Evolutionary conservation across 164 flowering plant species (phyloP), one percentile per base, ranked within the genome.

Genomic region (Cinnamomum micranthum): DNA sequence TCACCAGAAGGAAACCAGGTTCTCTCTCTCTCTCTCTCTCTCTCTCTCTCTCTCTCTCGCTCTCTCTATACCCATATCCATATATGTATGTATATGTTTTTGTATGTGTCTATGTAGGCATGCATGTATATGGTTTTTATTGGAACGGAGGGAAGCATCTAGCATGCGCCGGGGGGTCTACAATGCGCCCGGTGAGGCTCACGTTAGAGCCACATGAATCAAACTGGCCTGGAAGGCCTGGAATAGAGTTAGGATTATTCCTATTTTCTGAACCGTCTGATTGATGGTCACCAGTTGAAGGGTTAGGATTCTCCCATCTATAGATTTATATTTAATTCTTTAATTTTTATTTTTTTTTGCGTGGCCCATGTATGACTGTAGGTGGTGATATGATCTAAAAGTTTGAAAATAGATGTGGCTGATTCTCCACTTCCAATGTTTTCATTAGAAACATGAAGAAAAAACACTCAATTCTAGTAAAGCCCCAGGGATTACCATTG

Each of bases 1-100:
- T 63, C 84, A 20, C 75, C 84, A 19, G 28, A 76, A 71, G 80
- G 78, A 68, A 72, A 59, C 64, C 82, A 82, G 84, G 84, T 82
- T 63, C 70, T 50, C 59, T 28, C 3, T 64, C 33, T 50, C 0
- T 0, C 25, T 28, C 27, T 25, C 70, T 50, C 23, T 78, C 17
- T 71, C 59, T 28, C 3, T 64, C 33, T 50, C 0, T 0, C 25
- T 28, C 27, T 25, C 69, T 50, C n/a, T n/a, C n/a, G n/a, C 23
- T 78, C 15, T 50, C 22, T 78, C 17, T 67, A 31, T 68, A 50
- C 35, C 17, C 67, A 35, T 35, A 35, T 35, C 47, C 47, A 7
- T 41, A 41, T 41, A 41, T 41, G 47, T 41, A 7, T 41, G 10
- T 41, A 7, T 1, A 41, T 41, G 10, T 9, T 9, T 35, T 6